Conservation (phyloP, 176 grass and related monocot genomes). For the Zoysia pacifica region DNA sequence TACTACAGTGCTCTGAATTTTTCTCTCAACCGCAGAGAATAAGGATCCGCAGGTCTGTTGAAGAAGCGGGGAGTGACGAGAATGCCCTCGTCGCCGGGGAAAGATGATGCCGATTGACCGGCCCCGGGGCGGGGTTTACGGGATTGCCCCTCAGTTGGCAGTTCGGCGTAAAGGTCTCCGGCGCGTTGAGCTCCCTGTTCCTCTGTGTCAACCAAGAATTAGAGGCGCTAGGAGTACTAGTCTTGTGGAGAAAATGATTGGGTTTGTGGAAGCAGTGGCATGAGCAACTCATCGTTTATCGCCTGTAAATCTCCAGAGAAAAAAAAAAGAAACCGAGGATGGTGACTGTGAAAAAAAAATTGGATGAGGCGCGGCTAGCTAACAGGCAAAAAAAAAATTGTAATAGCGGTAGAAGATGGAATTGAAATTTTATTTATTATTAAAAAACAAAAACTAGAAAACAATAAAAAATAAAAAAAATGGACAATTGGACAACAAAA, state of each 20-base stretch:
- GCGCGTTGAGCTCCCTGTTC: not conserved
- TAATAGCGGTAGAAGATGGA: no score
- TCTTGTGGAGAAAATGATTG: not conserved
- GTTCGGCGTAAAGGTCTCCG: not conserved
- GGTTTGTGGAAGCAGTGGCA: not conserved
- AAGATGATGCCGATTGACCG: not conserved
- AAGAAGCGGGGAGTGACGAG: not conserved
- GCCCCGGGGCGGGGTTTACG: constrained; percentile 2
- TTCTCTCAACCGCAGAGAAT: no score
- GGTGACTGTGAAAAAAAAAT: no score
- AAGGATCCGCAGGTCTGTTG: not conserved
- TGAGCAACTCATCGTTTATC: not conserved
- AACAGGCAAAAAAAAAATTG: no score
- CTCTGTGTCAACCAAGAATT: not conserved
- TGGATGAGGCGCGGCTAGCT: not conserved
- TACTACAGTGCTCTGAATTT: no score
- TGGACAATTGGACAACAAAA: not conserved
- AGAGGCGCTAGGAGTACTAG: not conserved
- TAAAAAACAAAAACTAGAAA: no score
- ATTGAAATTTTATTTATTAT: no score
- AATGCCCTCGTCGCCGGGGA: constrained; percentile 9
- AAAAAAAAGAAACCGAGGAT: not conserved
- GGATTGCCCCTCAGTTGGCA: constrained; percentile 13
- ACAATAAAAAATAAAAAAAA: not conserved
- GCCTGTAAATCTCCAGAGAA: not conserved